A percentile compares a stretch with the other conserved stretches of the same genome.
Conservation (phyloP, 768 basidiomycete genomes). For the Gautieria morchelliformis region DNA sequence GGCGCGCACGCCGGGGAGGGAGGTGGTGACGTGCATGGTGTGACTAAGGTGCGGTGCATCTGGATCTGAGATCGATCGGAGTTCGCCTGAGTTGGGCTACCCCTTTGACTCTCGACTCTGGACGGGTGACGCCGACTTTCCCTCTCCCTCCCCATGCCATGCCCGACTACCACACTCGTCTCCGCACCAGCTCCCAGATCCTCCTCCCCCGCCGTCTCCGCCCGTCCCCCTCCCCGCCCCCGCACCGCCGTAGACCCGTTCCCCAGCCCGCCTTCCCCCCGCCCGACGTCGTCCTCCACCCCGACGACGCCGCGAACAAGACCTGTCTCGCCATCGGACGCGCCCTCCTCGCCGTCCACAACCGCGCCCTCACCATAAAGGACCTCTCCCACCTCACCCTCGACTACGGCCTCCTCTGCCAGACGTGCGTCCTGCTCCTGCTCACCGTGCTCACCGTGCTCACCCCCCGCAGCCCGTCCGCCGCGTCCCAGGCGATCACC, state of each 20-base stretch:
- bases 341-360: constrained; percentile 66
- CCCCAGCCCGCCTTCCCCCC: constrained; percentile 41
- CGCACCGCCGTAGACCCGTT: background rate
- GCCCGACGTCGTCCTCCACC: constrained; percentile 55
- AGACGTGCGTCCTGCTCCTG: constrained; percentile 46
- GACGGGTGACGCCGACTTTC: too few relatives aligned
- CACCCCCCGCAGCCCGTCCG: constrained; percentile 68
- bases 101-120: too few relatives aligned
- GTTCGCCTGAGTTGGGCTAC: too few relatives aligned
- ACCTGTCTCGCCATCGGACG: constrained; percentile 67
- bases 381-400: constrained; percentile 69
- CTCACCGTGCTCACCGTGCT: constrained; percentile 11
- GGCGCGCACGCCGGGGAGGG: constrained; percentile 15
- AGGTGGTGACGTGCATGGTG: background rate
- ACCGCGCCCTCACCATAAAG: constrained; percentile 80
- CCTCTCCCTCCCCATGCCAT: background rate
- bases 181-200: constrained; percentile 2
- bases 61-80: too few relatives aligned
- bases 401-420: constrained; percentile 56
- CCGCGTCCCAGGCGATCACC: constrained; percentile 73
- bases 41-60: background rate
- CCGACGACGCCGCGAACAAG: constrained; percentile 63
- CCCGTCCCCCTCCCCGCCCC: background rate
- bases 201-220: constrained; percentile 8
- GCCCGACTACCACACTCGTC: constrained; percentile 6